Base-by-base conservation (phyloP, 2,329 filamentous ascomycete genomes). In the Trichophyton schoenleinii region DNA sequence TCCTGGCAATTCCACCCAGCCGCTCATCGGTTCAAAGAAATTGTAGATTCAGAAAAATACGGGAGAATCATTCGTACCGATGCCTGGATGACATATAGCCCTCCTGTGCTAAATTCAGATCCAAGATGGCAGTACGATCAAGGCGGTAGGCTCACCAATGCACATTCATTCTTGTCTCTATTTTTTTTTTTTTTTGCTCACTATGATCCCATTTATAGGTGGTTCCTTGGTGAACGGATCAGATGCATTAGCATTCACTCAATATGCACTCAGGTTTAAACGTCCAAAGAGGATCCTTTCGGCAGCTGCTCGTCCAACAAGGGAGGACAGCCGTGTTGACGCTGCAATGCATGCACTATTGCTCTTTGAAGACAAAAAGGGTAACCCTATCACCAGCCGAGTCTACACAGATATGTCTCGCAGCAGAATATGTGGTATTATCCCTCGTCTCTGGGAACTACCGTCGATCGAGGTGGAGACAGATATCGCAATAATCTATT, bases 1-100 rank as follows among this genome's bases (percentile, higher is more conserved):
- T 75, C 77, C 62, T 77, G 74, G 69, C 73, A 74, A 57, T 77
- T 77, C 64, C 74, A 77, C 64, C 76, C 76, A 0, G 71, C 74
- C 0, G 72, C 74, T 61, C 70, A 73, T 63, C 59, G 66, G 4
- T 73, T 73, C 61, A 66, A 72, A 13, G 64, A 69, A 1, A 68
- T 76, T 7, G 68, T 77, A 60, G 67, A 75, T 36, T 65, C 67
- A 3, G 63, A 64, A 2, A 65, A 71, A 57, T 71, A 76, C 41
- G 71, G 72, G 22, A 64, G 68, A 5, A 69, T 72, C 5, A 64
- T 72, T 11, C 68, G 66, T 3, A 70, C 67, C 3, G 66, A 69
- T 34, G 65, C 67, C 1, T 41, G 69, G 3, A 67, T 69, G 61
- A 69, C 67, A 60, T 68, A 59, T 11, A 68, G 28, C 61, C 74